Percentiles rank a stretch among this genome's conserved stretches.
These are phyloP conservation scores for Chlorella sp. DNA, from an alignment of 139 green algal genomes.

Conservation along the genomic window DNA sequence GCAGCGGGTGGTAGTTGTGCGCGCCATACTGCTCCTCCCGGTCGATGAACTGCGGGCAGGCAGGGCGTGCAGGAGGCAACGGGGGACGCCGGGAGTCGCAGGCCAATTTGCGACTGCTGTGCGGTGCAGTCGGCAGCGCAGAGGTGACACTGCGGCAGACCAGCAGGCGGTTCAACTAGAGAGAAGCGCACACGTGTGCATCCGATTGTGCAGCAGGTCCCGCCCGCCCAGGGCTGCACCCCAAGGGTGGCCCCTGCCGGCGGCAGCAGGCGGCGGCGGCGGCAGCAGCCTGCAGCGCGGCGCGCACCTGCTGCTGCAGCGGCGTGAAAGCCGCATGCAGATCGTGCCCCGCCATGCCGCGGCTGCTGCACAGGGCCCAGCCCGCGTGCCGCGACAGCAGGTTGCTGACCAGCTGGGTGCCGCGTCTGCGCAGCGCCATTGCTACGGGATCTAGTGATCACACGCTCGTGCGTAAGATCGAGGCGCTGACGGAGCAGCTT, in stretches of 20 bases:
- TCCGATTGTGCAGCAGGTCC: too few species aligned
- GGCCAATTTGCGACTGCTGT: too few species aligned
- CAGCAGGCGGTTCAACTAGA: too few species aligned
- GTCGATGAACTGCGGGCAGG: conserved; percentile 78
- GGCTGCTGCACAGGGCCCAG: neutral
- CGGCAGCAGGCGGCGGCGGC: neutral
- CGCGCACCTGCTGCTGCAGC: conserved; percentile 29
- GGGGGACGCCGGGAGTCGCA: neutral
- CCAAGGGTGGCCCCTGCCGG: conserved; percentile 9
- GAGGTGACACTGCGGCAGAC: too few species aligned
- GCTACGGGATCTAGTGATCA: neutral
- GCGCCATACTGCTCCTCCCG: conserved; percentile 84
- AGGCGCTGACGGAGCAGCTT: too few species aligned
- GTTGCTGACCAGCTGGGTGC: neutral
- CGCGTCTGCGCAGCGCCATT: neutral
- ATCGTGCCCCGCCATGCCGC: conserved; percentile 8
- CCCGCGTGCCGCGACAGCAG: neutral
- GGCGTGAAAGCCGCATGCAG: conserved; percentile 38
- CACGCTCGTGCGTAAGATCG: neutral
- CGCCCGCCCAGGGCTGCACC: neutral
- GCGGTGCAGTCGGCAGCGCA: too few species aligned
- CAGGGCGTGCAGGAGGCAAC: neutral
- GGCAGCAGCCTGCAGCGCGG: neutral
- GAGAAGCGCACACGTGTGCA: too few species aligned
- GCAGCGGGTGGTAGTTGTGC: conserved; percentile 94